phyloP scores from a whole-genome alignment of 2,329 filamentous ascomycete genomes.

The Diaporthe vaccinii region DNA sequence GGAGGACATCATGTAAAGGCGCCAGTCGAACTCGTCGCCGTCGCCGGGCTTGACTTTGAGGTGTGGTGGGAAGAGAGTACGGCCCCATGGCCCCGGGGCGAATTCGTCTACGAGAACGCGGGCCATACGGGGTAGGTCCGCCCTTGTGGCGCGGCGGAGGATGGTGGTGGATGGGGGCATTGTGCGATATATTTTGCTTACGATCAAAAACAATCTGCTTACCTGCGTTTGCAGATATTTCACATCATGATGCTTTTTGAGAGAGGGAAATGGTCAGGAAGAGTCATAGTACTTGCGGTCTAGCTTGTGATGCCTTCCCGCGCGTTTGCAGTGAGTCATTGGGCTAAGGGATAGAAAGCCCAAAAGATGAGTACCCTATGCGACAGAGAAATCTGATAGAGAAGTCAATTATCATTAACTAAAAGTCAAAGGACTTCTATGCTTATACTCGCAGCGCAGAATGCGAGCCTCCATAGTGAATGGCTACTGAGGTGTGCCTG shows the following conservation, averaged over 20 bases:
- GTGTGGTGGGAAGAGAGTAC: slow-evolving; percentile 13
- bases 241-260: background rate
- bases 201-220: background rate
- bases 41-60: slow-evolving; percentile 8
- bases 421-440: background rate
- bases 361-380: background rate
- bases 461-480: background rate
- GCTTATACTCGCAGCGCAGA: background rate
- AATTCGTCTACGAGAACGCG: slow-evolving; percentile 23
- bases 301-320: background rate
- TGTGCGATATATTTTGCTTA: too few species aligned
- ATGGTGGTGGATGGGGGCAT: background rate
- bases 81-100: slow-evolving; percentile 33
- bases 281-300: background rate
- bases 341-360: background rate
- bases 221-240: background rate
- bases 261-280: background rate
- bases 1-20: slow-evolving; percentile 6
- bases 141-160: slow-evolving; percentile 20
- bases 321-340: background rate
- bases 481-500: too few species aligned
- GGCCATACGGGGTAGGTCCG: slow-evolving; percentile 27
- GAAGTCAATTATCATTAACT: background rate
- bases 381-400: background rate
- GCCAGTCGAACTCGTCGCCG: slow-evolving; percentile 29